Base-by-base conservation (phyloP, 257 asterid species). In the Ophiorrhiza pumila region DNA sequence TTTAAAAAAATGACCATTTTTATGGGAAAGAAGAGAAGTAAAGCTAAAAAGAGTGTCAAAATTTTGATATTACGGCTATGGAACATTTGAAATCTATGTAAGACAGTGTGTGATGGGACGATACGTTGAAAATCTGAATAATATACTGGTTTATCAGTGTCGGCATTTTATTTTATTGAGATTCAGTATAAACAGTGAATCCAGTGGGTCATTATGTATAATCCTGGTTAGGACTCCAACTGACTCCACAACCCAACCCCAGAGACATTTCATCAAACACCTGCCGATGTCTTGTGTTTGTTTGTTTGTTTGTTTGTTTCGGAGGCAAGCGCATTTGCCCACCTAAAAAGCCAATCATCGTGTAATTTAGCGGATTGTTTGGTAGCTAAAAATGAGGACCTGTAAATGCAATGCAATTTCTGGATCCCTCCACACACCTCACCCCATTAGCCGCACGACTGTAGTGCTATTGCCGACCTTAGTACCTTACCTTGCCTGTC, bases 301-400 rank as follows among this genome's bases (percentile, higher is more conserved):
- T 71, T 45, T 9, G 42, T 37, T 7, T 37, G 42, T 37, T 37
- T 37, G 42, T 3, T 2, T 13, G 45, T 18, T 31, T 46, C 13
- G 23, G 20, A 15, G 53, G 14, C 7, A 18, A 56, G 25, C 11
- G 20, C 39, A 27, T 27, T 18, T 57, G 75, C 7, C 74, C 84
- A 79, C 78, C 78, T 55, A 64, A 82, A 66, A 81, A 69, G 84
- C 62, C 37, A 80, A 25, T 37, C 22, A 23, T 37, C 39, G 14
- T 82, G 91, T 83, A 71, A 69, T 73, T 1, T 78, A 80, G 82
- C 77, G 34, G 17, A 72, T 84, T 78, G 94, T 86, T 53, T 53
- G 62, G 42, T 88, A 75, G 82, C 88, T 78, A 42, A 69, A 79
- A 71, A 69, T 79, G 79, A 76, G 74, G 78, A 84, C 29, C 63